phyloP scores from a whole-genome alignment of 2,329 filamentous ascomycete species.

The Sclerotinia sclerotiorum region DNA sequence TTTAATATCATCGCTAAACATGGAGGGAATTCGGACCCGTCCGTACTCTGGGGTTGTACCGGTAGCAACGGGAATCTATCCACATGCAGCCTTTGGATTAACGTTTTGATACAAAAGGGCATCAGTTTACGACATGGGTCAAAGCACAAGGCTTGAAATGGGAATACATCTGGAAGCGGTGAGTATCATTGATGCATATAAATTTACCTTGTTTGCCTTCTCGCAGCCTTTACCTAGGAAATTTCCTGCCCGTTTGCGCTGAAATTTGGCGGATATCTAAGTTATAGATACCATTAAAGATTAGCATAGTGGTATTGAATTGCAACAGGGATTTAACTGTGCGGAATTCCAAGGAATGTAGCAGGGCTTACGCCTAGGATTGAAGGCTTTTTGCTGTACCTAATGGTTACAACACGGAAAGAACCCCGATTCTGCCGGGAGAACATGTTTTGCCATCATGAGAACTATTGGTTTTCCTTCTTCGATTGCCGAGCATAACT shows the following conservation, averaged over 20 bases:
- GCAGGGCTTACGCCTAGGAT: slow-evolving; percentile 9
- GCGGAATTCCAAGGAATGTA: background rate
- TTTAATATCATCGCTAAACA: background rate
- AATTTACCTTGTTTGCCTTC: background rate
- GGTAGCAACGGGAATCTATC: background rate
- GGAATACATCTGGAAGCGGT: background rate
- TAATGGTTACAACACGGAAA: background rate
- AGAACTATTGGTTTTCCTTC: background rate
- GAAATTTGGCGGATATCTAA: background rate
- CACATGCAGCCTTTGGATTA: background rate
- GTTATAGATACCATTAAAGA: background rate
- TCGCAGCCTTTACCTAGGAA: background rate
- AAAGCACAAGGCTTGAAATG: background rate
- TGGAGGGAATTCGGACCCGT: background rate
- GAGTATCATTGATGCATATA: background rate
- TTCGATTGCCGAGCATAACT: background rate
- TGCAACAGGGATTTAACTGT: background rate
- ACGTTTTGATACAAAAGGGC: background rate
- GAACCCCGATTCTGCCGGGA: background rate
- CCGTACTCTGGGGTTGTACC: background rate
- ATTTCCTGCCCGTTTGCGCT: background rate
- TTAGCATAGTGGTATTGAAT: background rate
- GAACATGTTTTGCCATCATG: background rate
- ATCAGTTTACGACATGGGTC: background rate
- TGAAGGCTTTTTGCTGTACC: background rate